These are phyloP conservation scores for Penicillium sp. DNA, from an alignment of 2,329 filamentous ascomycete species.

Conservation along the genomic window DNA sequence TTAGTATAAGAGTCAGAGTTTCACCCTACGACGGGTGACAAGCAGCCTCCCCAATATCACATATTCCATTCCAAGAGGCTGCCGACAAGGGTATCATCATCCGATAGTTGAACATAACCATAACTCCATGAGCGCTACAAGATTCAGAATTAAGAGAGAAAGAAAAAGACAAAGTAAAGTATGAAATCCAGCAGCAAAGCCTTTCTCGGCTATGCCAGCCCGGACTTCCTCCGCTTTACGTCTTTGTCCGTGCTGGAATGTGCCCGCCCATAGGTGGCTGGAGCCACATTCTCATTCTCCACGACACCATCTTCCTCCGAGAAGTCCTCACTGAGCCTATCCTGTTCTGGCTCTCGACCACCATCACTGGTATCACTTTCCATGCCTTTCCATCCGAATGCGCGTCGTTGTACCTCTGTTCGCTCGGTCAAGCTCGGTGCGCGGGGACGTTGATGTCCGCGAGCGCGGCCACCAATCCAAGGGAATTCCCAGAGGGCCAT, in stretches of 20 bases:
- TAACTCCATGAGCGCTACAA: slow-evolving; percentile 11
- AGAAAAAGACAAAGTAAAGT: neutral
- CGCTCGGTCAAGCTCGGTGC: slow-evolving; percentile 65
- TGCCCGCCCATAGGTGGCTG: slow-evolving; percentile 1
- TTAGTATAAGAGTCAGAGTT: neutral
- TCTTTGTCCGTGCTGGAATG: slow-evolving; percentile 11
- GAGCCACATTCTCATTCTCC: slow-evolving; percentile 19
- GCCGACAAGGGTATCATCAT: slow-evolving; percentile 3
- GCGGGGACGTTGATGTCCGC: slow-evolving; percentile 58
- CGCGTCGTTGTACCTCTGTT: slow-evolving; percentile 51
- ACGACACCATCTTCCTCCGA: neutral
- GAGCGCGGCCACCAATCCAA: slow-evolving; percentile 55
- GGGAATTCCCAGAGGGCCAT: slow-evolving; percentile 59
- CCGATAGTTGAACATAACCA: neutral
- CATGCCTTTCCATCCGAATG: slow-evolving; percentile 32
- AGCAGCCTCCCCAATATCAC: neutral
- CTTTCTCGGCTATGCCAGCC: slow-evolving; percentile 11
- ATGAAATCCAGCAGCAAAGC: neutral
- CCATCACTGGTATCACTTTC: slow-evolving; percentile 20
- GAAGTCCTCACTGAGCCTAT: neutral
- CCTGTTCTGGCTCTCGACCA: neutral
- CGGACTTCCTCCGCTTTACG: slow-evolving; percentile 17
- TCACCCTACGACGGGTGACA: neutral
- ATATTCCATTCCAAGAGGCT: slow-evolving; percentile 1
- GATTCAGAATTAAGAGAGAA: slow-evolving; percentile 1